Evolutionary conservation across 306 rosid species (phyloP).

Genomic region (Cucurbita argyrosperma): DNA sequence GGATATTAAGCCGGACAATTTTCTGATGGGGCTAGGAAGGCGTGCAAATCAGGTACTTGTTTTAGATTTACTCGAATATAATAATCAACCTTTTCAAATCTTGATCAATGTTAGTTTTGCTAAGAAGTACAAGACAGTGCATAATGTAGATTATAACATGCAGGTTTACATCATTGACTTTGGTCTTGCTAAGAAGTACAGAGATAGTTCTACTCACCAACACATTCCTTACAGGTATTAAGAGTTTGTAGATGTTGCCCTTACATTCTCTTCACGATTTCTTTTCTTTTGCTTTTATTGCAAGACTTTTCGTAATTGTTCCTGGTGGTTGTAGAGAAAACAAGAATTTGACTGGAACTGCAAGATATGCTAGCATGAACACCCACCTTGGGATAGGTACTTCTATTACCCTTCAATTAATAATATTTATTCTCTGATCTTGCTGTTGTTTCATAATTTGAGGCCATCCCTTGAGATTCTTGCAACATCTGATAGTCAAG

Average conservation of each 20-base stretch:
- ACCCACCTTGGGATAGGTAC: conserved; percentile 92
- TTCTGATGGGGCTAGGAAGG: conserved; percentile 95
- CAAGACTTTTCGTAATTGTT: background rate
- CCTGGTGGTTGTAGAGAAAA: conserved; percentile 57
- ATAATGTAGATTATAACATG: conserved; percentile 1
- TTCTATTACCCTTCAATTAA: background rate
- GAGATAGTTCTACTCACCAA: conserved; percentile 82
- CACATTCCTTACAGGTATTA: conserved; percentile 92
- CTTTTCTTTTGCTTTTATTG: background rate
- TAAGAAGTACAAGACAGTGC: conserved; percentile 6
- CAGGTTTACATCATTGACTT: conserved; percentile 79
- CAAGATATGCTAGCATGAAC: conserved; percentile 96
- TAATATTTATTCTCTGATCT: background rate
- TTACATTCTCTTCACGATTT: background rate
- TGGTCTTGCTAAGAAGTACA: conserved; percentile 92
- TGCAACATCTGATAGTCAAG: background rate
- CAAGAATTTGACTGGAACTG: conserved; percentile 94
- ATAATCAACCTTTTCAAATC: background rate
- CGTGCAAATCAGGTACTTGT: conserved; percentile 77
- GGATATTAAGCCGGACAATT: conserved; percentile 93
- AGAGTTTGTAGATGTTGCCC: conserved; percentile 7
- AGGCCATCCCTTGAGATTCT: background rate
- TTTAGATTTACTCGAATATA: background rate
- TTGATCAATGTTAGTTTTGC: background rate
- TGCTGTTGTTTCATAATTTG: background rate